These are phyloP conservation scores for Pseudopyrenochaeta lycopersici DNA, from an alignment of 2,329 filamentous ascomycete species.

Conservation along the genomic window DNA sequence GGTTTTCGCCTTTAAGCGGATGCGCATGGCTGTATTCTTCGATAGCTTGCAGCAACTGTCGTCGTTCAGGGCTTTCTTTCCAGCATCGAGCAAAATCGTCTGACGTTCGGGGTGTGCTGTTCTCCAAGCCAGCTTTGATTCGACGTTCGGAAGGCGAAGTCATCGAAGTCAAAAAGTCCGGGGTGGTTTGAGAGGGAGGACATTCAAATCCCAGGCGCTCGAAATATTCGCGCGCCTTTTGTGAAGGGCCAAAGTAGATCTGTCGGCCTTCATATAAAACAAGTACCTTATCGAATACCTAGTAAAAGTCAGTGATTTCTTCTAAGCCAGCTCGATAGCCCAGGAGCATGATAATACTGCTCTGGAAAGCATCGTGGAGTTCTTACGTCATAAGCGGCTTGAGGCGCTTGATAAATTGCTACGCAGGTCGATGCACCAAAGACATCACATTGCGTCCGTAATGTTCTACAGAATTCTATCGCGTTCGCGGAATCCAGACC, in stretches of 20 bases:
- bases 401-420: conserved; percentile 69
- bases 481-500: conserved; percentile 55
- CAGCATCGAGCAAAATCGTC: conserved; percentile 61
- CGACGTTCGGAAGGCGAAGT: conserved; percentile 66
- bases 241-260: conserved; percentile 74
- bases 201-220: conserved; percentile 74
- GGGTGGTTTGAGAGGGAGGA: conserved; percentile 72
- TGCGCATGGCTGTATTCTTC: conserved; percentile 57
- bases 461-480: conserved; percentile 64
- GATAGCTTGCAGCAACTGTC: conserved; percentile 52
- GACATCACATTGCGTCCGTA: conserved; percentile 61
- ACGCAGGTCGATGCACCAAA: conserved; percentile 57
- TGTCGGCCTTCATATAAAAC: conserved; percentile 77
- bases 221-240: conserved; percentile 73
- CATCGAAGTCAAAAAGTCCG: conserved; percentile 55
- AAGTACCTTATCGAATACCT: conserved; percentile 70
- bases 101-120: conserved; percentile 50
- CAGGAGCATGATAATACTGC: neutral
- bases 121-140: conserved; percentile 51
- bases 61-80: conserved; percentile 51
- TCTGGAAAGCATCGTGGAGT: neutral
- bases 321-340: neutral
- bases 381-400: conserved; percentile 68
- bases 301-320: neutral
- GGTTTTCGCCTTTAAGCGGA: conserved; percentile 51